Base-by-base conservation (phyloP, 78 protist species). In the Dictyostelium capitatum region DNA sequence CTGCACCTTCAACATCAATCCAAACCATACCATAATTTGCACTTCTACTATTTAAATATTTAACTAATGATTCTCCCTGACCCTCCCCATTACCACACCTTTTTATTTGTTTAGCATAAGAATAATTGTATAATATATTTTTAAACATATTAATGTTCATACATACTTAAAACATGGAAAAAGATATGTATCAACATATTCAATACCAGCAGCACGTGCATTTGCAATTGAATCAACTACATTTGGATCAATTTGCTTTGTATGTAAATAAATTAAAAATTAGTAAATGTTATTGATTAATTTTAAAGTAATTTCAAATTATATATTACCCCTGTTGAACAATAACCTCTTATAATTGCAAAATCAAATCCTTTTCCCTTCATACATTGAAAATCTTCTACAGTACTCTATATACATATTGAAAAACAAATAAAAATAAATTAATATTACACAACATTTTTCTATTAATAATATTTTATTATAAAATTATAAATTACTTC, bases 1-100 rank as follows among this genome's bases (percentile, higher is more conserved):
- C 85, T 56, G 95, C 80, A 56, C 95, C 95, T 17, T 91, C 95
- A 67, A 91, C 74, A 56, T 91, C 95, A 6, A 90, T 53, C 95
- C 95, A 91, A 37, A 91, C 11, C 90, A 91, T 83, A 57, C 95
- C 90, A 15, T 19, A 91, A 5, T 75, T 23, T 6, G 80, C 81
- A 25, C 32, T 51, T 46, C 1, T 1, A 12, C 15, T 4, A 8
- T 51, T 51, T 50, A 51, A 23, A 57, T 23, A 5, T 30, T 30
- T 46, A 64, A 32, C 62, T 32, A 54, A 43, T 65, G 70, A 20
- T 37, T 74, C 65, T 67, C 70, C 95, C 25, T 90, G 95, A 64
- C 83, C 89, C 17, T 43, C 72, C 19, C 82, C 81, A 48, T 90
- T 81, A 69, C 87, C 95, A 48, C 89, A 54, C 3, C n/a, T 14